These are phyloP conservation scores for Leccinellum rugosiceps DNA, from an alignment of 768 basidiomycete species.

Conservation along the genomic window DNA sequence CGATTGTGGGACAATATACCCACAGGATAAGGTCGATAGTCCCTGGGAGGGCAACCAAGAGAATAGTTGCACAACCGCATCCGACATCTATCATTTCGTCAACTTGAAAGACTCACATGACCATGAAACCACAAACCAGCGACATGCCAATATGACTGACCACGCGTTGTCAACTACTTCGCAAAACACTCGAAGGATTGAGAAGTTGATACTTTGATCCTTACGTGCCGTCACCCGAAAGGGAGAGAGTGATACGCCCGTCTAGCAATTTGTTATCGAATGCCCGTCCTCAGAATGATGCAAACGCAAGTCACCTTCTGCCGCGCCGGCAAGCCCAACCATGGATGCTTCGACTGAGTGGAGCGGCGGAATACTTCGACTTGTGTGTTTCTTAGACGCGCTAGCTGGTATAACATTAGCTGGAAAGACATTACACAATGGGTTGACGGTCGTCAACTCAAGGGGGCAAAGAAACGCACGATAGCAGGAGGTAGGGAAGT, in stretches of 20 bases:
- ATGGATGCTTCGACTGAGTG: slow-evolving; percentile 80
- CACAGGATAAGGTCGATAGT: slow-evolving; percentile 83
- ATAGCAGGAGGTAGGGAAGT: too few species aligned
- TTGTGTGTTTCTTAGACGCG: slow-evolving; percentile 1
- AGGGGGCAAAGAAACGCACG: too few species aligned
- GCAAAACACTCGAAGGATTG: slow-evolving; percentile 84
- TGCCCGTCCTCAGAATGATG: neutral
- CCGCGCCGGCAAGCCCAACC: slow-evolving; percentile 70
- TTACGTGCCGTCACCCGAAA: slow-evolving; percentile 37
- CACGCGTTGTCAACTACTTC: slow-evolving; percentile 81
- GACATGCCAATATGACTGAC: slow-evolving; percentile 96
- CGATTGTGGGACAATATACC: slow-evolving; percentile 82
- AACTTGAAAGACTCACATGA: slow-evolving; percentile 1
- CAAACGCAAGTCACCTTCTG: slow-evolving; percentile 50
- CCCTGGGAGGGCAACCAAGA: slow-evolving; percentile 54
- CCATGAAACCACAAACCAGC: slow-evolving; percentile 56
- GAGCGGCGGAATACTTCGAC: slow-evolving; percentile 65
- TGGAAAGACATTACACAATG: neutral
- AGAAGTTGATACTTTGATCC: slow-evolving; percentile 82
- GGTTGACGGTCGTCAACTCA: too few species aligned
- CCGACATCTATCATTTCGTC: slow-evolving; percentile 62
- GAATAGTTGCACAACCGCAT: slow-evolving; percentile 81
- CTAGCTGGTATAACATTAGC: slow-evolving; percentile 8
- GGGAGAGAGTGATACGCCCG: slow-evolving; percentile 66
- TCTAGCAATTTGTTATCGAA: slow-evolving; percentile 41